A percentile compares a stretch with the other conserved stretches of the same genome.
Evolutionary conservation across 306 rosid species (phyloP).

Genomic region (Cucumis cinereus): DNA sequence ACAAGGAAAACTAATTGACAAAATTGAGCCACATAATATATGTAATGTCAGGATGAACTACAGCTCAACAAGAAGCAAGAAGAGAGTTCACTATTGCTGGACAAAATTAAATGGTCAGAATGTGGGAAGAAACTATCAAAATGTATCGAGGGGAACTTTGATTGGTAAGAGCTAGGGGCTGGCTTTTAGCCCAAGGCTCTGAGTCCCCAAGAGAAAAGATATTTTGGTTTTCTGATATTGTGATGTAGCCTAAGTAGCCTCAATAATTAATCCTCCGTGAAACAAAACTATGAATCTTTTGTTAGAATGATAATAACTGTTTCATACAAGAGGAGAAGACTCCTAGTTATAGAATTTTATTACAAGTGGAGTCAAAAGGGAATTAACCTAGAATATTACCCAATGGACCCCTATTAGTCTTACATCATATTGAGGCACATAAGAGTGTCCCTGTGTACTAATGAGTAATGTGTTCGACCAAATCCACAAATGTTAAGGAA

Average conservation of each 20-base stretch:
- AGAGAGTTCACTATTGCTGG: not conserved
- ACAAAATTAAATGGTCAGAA: not conserved
- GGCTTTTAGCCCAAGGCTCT: not conserved
- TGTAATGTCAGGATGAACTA: not conserved
- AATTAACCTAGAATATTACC: too few species aligned
- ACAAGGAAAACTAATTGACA: conserved; percentile 1
- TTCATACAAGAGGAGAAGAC: too few species aligned
- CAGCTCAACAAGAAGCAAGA: not conserved
- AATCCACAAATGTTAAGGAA: not conserved
- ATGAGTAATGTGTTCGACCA: not conserved
- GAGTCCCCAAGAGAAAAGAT: not conserved
- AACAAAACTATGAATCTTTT: too few species aligned
- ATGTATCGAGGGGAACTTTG: not conserved
- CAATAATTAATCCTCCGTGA: too few species aligned
- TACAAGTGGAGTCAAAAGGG: too few species aligned
- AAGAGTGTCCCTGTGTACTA: not conserved
- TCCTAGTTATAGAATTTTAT: too few species aligned
- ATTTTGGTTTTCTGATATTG: not conserved
- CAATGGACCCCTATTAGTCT: too few species aligned
- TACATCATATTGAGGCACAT: not conserved
- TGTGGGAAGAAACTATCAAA: not conserved
- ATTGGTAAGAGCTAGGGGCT: not conserved
- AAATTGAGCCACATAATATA: not conserved
- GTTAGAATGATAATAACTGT: too few species aligned
- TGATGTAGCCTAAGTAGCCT: too few species aligned